A percentile compares a stretch with the other conserved stretches of the same genome.
Conservation (phyloP, 1,284 basidiomycete genomes). For the Malassezia nana region DNA sequence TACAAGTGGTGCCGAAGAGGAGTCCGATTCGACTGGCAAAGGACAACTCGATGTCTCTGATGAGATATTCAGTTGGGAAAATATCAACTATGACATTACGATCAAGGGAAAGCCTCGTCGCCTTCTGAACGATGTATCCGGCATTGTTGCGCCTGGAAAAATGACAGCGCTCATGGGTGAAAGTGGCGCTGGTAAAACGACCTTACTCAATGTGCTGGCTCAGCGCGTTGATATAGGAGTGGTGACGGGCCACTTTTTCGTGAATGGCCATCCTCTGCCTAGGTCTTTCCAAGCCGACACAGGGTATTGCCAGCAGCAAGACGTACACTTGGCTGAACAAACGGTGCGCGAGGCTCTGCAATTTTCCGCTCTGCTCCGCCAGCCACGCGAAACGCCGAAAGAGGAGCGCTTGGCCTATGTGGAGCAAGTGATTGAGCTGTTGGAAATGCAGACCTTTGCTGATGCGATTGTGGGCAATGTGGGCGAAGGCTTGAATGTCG, state of each 20-base stretch:
- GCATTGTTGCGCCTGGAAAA: conserved; percentile 32
- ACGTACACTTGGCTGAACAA: conserved; percentile 26
- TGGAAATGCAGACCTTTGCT: conserved; percentile 36
- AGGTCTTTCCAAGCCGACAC: conserved; percentile 31
- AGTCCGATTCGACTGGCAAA: background rate
- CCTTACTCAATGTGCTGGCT: conserved; percentile 35
- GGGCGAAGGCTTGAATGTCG: conserved; percentile 30
- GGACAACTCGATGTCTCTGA: conserved; percentile 24
- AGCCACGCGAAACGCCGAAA: conserved; percentile 25
- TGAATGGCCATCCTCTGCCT: conserved; percentile 25
- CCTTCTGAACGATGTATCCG: conserved; percentile 49
- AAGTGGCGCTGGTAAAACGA: conserved; percentile 41
- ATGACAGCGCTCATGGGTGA: conserved; percentile 41
- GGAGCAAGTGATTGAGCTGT: conserved; percentile 28
- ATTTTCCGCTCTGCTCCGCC: conserved; percentile 33
- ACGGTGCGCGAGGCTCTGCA: conserved; percentile 39
- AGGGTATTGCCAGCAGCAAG: conserved; percentile 38
- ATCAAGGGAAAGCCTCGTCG: conserved; percentile 31
- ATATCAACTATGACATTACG: conserved; percentile 31
- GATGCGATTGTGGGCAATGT: conserved; percentile 33
- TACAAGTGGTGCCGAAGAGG: background rate
- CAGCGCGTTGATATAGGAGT: conserved; percentile 30
- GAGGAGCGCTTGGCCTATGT: conserved; percentile 33
- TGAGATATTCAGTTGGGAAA: conserved; percentile 29
- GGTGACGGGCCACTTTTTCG: conserved; percentile 23